Percentiles rank a stretch among this genome's conserved stretches.
Evolutionary conservation across 2,329 filamentous ascomycete genomes (phyloP).

Genomic region (Neopestalotiopsis clavispora): DNA sequence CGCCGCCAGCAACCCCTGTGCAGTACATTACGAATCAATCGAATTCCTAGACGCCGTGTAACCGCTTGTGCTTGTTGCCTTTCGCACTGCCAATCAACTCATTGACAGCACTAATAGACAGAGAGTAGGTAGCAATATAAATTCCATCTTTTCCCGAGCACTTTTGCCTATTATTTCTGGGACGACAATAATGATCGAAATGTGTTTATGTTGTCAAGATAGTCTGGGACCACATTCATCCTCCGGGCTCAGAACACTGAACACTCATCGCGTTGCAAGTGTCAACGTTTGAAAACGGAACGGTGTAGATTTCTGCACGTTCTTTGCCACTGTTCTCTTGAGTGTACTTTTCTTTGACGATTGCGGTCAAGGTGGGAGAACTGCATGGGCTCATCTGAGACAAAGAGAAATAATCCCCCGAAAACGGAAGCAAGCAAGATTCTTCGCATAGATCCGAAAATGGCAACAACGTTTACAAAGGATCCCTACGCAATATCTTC

Average conservation of each 20-base stretch:
- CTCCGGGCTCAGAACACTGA: neutral
- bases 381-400: neutral
- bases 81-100: neutral
- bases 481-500: neutral
- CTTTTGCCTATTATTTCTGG: no score
- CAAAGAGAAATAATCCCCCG: conserved; percentile 1
- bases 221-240: neutral
- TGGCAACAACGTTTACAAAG: neutral
- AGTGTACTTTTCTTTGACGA: neutral
- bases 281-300: neutral
- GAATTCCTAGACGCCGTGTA: neutral
- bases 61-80: neutral
- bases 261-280: neutral
- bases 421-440: conserved; percentile 3
- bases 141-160: neutral
- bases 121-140: neutral
- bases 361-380: neutral
- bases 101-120: neutral
- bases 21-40: neutral
- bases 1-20: neutral
- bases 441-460: neutral
- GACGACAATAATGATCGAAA: no score
- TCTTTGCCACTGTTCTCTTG: neutral
- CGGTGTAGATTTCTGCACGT: neutral
- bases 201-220: neutral